Evolutionary conservation across 768 basidiomycete genomes (phyloP).

Genomic region (Lepiota venenata): DNA sequence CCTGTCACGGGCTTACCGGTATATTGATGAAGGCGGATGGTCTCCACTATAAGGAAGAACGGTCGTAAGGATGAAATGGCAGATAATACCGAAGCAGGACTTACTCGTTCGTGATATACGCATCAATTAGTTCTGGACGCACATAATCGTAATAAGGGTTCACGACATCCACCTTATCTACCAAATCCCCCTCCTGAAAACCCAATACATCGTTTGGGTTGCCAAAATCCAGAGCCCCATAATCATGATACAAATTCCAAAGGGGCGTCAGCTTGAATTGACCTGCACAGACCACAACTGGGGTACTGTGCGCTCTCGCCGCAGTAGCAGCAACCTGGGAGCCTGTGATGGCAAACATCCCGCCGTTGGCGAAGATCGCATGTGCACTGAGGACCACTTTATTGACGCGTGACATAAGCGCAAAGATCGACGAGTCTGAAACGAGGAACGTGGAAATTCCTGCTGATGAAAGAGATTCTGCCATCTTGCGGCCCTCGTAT

Average conservation of each 20-base stretch:
- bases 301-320: conserved; percentile 86
- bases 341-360: conserved; percentile 88
- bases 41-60: conserved; percentile 63
- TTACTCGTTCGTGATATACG: conserved; percentile 97
- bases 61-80: not conserved
- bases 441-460: conserved; percentile 95
- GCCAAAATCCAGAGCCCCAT: conserved; percentile 80
- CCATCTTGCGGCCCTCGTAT: conserved; percentile 84
- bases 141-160: conserved; percentile 99
- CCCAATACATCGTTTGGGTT: conserved; percentile 59
- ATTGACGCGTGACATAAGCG: conserved; percentile 94
- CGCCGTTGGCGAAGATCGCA: conserved; percentile 95
- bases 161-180: conserved; percentile 87
- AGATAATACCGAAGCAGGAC: conserved; percentile 28
- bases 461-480: conserved; percentile 70
- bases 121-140: conserved; percentile 85
- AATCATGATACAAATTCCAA: conserved; percentile 87
- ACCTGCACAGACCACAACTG: conserved; percentile 90
- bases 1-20: conserved; percentile 47
- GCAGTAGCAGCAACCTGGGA: conserved; percentile 83
- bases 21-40: conserved; percentile 93
- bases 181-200: conserved; percentile 74
- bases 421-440: conserved; percentile 94
- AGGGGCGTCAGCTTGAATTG: conserved; percentile 95
- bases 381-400: conserved; percentile 96